These are phyloP conservation scores for Amanita subjunquillea DNA, from an alignment of 768 basidiomycete genomes.

Conservation along the genomic window DNA sequence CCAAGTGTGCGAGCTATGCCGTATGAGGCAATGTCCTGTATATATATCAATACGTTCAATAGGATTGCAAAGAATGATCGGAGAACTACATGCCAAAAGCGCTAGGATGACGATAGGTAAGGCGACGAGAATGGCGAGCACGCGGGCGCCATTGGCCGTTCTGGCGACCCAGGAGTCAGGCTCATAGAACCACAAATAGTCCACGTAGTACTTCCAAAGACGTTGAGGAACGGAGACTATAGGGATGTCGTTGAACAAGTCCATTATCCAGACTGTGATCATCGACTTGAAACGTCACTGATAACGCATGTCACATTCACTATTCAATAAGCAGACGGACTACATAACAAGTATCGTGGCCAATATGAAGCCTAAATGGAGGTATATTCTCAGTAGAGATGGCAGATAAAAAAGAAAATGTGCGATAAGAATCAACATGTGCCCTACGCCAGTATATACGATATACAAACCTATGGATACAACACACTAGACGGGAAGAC, in stretches of 20 bases:
- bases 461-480: conserved; percentile 50
- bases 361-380: not conserved
- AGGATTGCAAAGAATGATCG: conserved; percentile 5
- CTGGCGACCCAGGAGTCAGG: conserved; percentile 59
- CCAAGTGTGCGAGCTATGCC: conserved; percentile 77
- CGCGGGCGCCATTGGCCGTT: conserved; percentile 50
- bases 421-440: conserved; percentile 9
- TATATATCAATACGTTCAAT: not conserved
- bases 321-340: not conserved
- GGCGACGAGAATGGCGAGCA: conserved; percentile 54
- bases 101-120: conserved; percentile 49
- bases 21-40: conserved; percentile 72
- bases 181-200: conserved; percentile 55
- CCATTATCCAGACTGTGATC: too few relatives aligned
- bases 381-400: conserved; percentile 6
- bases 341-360: not conserved
- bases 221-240: conserved; percentile 27
- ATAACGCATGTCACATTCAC: conserved; percentile 1
- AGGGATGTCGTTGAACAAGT: conserved; percentile 18
- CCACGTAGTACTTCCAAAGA: conserved; percentile 52
- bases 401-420: conserved; percentile 8
- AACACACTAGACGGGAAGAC: conserved; percentile 76
- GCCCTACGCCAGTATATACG: not conserved
- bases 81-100: conserved; percentile 36
- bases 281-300: not conserved